Base-by-base conservation (phyloP, 176 grass and related monocot species). In the Eragrostis nindensis region DNA sequence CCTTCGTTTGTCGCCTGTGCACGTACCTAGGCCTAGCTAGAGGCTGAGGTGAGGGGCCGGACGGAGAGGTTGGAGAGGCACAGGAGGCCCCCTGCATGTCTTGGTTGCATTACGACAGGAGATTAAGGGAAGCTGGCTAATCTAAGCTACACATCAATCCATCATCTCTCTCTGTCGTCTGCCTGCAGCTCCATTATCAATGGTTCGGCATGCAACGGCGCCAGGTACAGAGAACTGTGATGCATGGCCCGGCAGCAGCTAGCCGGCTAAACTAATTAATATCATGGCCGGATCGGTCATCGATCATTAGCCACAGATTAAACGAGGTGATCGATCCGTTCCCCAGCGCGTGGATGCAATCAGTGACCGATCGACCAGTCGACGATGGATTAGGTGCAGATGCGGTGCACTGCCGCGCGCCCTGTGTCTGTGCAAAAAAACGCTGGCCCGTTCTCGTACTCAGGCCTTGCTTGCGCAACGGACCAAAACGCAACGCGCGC, bases 1-100 rank as follows among this genome's bases (percentile, higher is more conserved):
- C 66, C 66, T 14, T 25, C n/a, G 36, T 41, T 67, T 30, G 60
- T 62, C 60, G 60, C 16, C 60, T 62, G 60, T 54, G 18, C 52
- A 26, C 30, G 21, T 21, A 26, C 15, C 5, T 21, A 69, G 45
- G 42, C 40, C 66, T 41, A 17, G 66, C 60, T 41, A 11, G 61
- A 74, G 68, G 73, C 68, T 80, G 30, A 68, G 21, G 24, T 0
- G 61, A 49, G 63, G 44, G 65, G 21, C 55, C 46, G 29, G 7
- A 2, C 15, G 14, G 17, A n/a, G n/a, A 11, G 60, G 14, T 52
- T 14, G n/a, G 22, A 3, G 39, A 7, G 24, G 52, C 65, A 78
- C 73, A 86, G 70, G 64, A 22, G 22, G 81, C 43, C 81, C n/a
- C n/a, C 70, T 62, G 53, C 71, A 2, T 89, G 82, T 84, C 76